These are phyloP conservation scores for Clonostachys byssicola DNA, from an alignment of 2,329 filamentous ascomycete species.

Conservation along the genomic window DNA sequence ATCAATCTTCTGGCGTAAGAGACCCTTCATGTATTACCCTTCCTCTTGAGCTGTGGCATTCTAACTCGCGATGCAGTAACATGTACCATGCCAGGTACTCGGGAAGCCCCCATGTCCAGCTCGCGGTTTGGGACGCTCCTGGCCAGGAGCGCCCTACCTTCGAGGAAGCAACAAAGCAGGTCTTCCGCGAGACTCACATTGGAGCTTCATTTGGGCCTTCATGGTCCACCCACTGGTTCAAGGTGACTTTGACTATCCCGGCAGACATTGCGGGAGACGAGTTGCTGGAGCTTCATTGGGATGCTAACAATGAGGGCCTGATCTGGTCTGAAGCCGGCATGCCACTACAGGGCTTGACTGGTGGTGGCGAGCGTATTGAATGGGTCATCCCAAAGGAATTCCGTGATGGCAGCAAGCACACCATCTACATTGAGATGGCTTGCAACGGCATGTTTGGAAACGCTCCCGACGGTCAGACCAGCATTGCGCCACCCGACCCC, in stretches of 20 bases:
- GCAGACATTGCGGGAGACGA: conserved; percentile 68
- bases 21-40: not conserved
- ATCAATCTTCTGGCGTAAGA: conserved; percentile 69
- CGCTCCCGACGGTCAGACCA: conserved; percentile 69
- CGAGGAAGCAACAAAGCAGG: conserved; percentile 71
- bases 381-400: conserved; percentile 85
- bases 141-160: conserved; percentile 78
- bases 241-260: conserved; percentile 74
- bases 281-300: conserved; percentile 93
- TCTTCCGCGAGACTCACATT: conserved; percentile 70
- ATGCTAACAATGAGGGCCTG: conserved; percentile 89
- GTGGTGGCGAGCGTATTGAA: conserved; percentile 81
- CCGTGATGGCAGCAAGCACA: conserved; percentile 81
- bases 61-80: conserved; percentile 15
- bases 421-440: conserved; percentile 95
- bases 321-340: conserved; percentile 90
- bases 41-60: no score
- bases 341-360: conserved; percentile 87
- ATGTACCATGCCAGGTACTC: conserved; percentile 39
- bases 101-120: conserved; percentile 73
- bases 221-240: conserved; percentile 99
- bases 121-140: conserved; percentile 83
- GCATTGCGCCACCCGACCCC: conserved; percentile 84
- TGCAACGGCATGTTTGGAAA: conserved; percentile 99
- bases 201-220: conserved; percentile 85